A percentile compares a stretch with the other conserved stretches of the same genome.
phyloP scores from a whole-genome alignment of 1,284 basidiomycete species.

The Mycena citricolor region DNA sequence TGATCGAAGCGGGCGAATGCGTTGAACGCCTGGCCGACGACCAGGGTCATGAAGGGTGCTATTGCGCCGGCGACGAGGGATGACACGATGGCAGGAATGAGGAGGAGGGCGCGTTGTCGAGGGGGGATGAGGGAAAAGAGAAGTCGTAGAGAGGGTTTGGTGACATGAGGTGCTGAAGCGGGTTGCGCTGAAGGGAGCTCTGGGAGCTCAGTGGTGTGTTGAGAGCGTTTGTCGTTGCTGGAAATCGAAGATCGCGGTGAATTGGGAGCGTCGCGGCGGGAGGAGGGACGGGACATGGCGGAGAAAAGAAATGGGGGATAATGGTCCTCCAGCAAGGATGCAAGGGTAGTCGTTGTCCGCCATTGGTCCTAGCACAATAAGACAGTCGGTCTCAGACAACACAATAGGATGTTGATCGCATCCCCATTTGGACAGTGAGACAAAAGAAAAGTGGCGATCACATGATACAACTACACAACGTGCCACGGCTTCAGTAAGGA shows the following conservation, averaged over 20 bases:
- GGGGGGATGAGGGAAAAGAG: conserved; percentile 56
- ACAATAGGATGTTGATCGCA: not conserved
- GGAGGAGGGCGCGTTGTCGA: conserved; percentile 47
- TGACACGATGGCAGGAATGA: conserved; percentile 63
- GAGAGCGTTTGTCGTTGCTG: conserved; percentile 12
- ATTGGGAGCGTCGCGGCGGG: conserved; percentile 17
- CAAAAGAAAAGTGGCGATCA: conserved; percentile 1
- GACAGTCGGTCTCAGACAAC: not conserved
- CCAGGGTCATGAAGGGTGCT: conserved; percentile 81
- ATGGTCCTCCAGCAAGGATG: no score
- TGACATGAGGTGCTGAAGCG: conserved; percentile 3
- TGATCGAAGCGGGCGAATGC: conserved; percentile 63
- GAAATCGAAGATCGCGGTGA: conserved; percentile 18
- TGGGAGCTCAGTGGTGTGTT: conserved; percentile 10
- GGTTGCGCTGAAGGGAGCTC: not conserved
- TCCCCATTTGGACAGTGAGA: conserved; percentile 1
- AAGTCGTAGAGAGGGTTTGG: conserved; percentile 35
- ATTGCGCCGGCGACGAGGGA: conserved; percentile 65
- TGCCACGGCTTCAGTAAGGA: no score
- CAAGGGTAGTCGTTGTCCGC: not conserved
- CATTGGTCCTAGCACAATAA: not conserved
- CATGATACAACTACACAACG: no score
- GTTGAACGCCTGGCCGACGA: conserved; percentile 78
- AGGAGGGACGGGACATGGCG: conserved; percentile 17
- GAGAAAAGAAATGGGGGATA: conserved; percentile 6